Base-by-base conservation (phyloP, 805 yeast genomes). In the Candida chilensis region DNA sequence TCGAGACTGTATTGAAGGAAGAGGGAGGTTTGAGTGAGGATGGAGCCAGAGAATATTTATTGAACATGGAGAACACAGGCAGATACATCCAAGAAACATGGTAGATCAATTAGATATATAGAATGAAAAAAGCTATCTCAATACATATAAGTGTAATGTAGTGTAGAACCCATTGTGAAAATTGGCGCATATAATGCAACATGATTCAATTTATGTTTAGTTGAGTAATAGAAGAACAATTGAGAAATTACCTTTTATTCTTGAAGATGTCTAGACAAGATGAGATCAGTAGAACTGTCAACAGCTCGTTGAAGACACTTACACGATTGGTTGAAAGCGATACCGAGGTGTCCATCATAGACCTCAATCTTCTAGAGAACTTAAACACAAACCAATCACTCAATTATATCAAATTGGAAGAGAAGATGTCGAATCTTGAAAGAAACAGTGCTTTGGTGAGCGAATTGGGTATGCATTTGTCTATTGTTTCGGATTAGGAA, bases 41-140 rank as follows among this genome's bases (percentile, higher is more conserved):
- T 4, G 57, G 52, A 15, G 76, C 85, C 0, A 69, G 65, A 13
- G 42, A 53, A n/a, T 72, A 60, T 43, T 48, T 83, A 24, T 39
- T 69, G 10, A 57, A 54, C 2, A 64, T 86, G 69, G 95, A 87
- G 45, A 67, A 63, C 36, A 46, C 50, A 11, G 73, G 78, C 5
- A 61, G 83, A 40, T 88, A 85, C 45, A 57, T 84, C 27, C 95
- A 88, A 54, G 96, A 88, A 47, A 84, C 94, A 0, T 88, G 96
- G 96, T 88, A 47, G n/a, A n/a, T n/a, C n/a, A n/a, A n/a, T n/a
- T n/a, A n/a, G n/a, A n/a, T n/a, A 20, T 18, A n/a, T n/a, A n/a
- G n/a, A n/a, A n/a, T n/a, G n/a, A n/a, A n/a, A n/a, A n/a, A n/a
- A n/a, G n/a, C n/a, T n/a, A n/a, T n/a, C n/a, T n/a, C n/a, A n/a